phyloP scores from a whole-genome alignment of 352 stramenopile genomes.

The Phytopythium litorale region DNA sequence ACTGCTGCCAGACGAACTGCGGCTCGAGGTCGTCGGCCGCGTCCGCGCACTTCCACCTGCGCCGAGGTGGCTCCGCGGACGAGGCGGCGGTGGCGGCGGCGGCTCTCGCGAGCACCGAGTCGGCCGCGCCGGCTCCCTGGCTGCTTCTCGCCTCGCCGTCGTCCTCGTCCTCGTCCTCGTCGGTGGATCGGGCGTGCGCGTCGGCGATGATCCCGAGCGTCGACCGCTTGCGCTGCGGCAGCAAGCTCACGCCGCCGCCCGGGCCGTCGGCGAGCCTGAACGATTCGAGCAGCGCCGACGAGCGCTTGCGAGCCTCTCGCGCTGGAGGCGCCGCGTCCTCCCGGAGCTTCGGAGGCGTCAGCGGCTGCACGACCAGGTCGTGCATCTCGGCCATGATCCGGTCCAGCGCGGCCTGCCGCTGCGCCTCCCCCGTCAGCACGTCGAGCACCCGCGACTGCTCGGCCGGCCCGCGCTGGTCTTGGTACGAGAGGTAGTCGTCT shows the following conservation, averaged over 20 bases:
- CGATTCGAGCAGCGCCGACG: neutral
- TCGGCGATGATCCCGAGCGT: constrained; percentile 18
- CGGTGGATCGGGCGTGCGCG: constrained; percentile 4
- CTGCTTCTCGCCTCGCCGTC: neutral
- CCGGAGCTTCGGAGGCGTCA: neutral
- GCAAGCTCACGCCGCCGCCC: constrained; percentile 8
- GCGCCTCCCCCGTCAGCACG: constrained; percentile 59
- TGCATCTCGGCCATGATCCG: constrained; percentile 60
- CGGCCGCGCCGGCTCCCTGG: neutral
- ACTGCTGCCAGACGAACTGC: constrained; percentile 52
- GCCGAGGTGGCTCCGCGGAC: neutral
- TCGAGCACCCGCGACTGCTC: constrained; percentile 5
- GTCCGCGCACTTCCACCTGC: neutral
- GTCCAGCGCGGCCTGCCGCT: constrained; percentile 55
- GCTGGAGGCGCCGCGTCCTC: neutral
- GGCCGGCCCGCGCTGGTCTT: neutral
- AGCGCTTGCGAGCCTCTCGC: neutral
- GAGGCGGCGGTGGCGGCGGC: neutral
- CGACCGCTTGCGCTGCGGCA: constrained; percentile 36
- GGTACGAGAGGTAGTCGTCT: neutral
- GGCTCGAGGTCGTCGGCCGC: neutral
- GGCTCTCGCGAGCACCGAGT: neutral
- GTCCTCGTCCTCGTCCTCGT: constrained; percentile 20
- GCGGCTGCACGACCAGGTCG: constrained; percentile 30
- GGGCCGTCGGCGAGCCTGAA: neutral